These are phyloP conservation scores for Gautieria morchelliformis DNA, from an alignment of 768 basidiomycete genomes.

Conservation along the genomic window DNA sequence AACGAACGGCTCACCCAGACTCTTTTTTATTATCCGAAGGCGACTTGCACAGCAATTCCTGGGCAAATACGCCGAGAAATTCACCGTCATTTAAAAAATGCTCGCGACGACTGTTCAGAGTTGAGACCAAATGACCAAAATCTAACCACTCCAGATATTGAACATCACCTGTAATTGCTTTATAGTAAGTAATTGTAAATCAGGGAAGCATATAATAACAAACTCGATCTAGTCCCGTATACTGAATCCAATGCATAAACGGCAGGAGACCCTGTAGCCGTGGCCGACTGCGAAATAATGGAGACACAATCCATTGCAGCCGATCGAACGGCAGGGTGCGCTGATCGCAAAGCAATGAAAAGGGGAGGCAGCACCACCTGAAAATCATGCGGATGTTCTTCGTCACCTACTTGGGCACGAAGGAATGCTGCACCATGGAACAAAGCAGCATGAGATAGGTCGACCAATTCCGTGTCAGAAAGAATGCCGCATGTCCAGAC, in stretches of 20 bases:
- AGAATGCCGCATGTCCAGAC: conserved; percentile 34
- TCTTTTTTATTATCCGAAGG: conserved; percentile 48
- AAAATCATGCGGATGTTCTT: conserved; percentile 53
- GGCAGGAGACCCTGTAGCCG: conserved; percentile 31
- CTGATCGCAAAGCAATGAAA: conserved; percentile 48
- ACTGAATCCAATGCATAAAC: conserved; percentile 69
- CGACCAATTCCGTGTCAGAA: conserved; percentile 10
- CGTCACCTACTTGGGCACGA: conserved; percentile 46
- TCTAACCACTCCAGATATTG: conserved; percentile 67
- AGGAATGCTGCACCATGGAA: conserved; percentile 75
- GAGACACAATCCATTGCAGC: conserved; percentile 50
- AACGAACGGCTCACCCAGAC: conserved; percentile 32
- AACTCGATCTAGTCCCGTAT: conserved; percentile 55
- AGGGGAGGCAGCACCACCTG: conserved; percentile 68
- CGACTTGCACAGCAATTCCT: conserved; percentile 37
- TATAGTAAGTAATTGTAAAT: not conserved
- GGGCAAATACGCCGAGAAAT: conserved; percentile 53
- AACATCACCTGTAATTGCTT: conserved; percentile 28
- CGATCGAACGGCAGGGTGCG: conserved; percentile 32
- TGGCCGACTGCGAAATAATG: conserved; percentile 30
- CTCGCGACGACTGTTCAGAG: conserved; percentile 38
- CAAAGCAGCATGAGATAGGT: conserved; percentile 47
- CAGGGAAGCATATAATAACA: conserved; percentile 16
- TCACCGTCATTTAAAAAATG: conserved; percentile 51
- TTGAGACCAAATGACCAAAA: conserved; percentile 45